Evolutionary conservation across 345 rosid genomes (phyloP), one percentile per base, ranked within the genome.

Genomic region (rapeseed (Brassica napus)): DNA sequence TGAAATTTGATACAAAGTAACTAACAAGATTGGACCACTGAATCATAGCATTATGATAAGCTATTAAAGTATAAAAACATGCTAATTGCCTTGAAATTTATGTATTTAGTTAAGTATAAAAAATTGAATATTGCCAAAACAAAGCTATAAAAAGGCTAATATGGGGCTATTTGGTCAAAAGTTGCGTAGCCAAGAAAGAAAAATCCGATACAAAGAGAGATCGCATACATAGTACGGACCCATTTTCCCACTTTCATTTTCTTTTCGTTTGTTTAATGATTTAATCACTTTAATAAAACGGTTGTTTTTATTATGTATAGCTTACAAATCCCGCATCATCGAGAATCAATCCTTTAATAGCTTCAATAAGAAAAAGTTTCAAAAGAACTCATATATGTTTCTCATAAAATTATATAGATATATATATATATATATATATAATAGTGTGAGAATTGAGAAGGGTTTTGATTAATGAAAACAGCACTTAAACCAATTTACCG

Each of bases 1-100:
- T 60, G 30, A 52, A 79, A 61, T 34, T 66, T 16, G 74, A 66
- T 79, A 37, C 60, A 74, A 79, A 74, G 74, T 54, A 52, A 74
- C 55, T 47, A 44, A 67, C 63, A 49, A 67, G 49, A 54, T 5
- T 68, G 79, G 79, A 79, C 75, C 75, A 79, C 75, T 35, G 71
- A 79, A 79, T 79, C 78, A 79, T 79, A 74, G 75, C 79, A 64
- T 54, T 52, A 79, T 79, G 75, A 79, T 74, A 69, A 69, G 75
- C 79, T 79, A 79, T 18, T 79, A 79, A 74, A 79, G 82, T 34
- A 74, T 49, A 34, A 30, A 28, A 74, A 49, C 74, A 79, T 61
- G 78, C 82, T 79, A 24, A 6, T 11, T 61, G 74, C 79, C 66
- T 47, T 73, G 52, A 61, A 24, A 12, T 52, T 3, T 62, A 32